Percentiles rank a stretch among this genome's conserved stretches.
Conservation (phyloP, 805 yeast species). For the Hanseniaspora mollemarum region DNA sequence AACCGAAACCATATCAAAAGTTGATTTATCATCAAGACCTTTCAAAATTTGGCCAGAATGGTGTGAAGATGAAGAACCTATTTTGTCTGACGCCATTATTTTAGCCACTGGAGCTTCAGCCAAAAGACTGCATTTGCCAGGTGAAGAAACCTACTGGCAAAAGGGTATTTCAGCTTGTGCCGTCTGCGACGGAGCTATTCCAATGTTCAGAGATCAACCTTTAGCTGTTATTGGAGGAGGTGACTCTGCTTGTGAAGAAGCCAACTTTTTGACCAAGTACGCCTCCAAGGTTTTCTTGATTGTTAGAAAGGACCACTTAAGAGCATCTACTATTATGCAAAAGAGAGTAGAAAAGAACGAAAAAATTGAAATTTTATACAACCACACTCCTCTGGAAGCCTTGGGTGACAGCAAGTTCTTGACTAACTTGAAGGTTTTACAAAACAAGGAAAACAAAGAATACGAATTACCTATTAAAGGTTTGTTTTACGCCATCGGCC, state of each 20-base stretch:
- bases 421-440: constrained; percentile 49
- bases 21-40: constrained; percentile 77
- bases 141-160: constrained; percentile 98
- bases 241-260: constrained; percentile 99
- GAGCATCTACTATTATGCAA: constrained; percentile 97
- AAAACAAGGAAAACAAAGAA: constrained; percentile 59
- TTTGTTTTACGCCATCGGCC: constrained; percentile 95
- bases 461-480: constrained; percentile 72
- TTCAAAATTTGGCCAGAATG: constrained; percentile 96
- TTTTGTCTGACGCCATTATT: constrained; percentile 84
- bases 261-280: constrained; percentile 89
- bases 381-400: constrained; percentile 77
- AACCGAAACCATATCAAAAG: constrained; percentile 89
- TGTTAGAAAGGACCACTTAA: constrained; percentile 85
- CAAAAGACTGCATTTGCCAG: constrained; percentile 83
- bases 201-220: constrained; percentile 95
- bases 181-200: constrained; percentile 99
- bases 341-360: constrained; percentile 76
- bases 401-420: constrained; percentile 87
- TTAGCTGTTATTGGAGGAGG: constrained; percentile 98
- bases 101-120: constrained; percentile 98
- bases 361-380: constrained; percentile 81
- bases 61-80: constrained; percentile 82
- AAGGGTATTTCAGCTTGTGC: constrained; percentile 99
- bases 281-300: constrained; percentile 90